Conservation (phyloP, 2,329 filamentous ascomycete species). For the Fusarium pininemorale region DNA sequence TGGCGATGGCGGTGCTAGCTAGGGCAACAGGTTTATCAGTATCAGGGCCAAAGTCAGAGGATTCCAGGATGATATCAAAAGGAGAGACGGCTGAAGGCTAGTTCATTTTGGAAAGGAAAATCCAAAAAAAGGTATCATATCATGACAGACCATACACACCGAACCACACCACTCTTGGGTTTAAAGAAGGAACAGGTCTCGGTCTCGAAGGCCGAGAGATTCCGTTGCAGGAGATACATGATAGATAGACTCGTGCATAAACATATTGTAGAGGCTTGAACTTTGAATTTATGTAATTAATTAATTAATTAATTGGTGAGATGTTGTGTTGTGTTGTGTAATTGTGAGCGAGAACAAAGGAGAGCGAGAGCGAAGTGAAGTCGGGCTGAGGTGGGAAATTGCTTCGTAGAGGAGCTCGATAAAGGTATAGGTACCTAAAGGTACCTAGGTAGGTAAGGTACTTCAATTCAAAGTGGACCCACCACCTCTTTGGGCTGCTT, state of each 20-base stretch:
- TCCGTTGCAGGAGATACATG: neutral
- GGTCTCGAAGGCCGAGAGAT: slow-evolving; percentile 1
- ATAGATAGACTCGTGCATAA: slow-evolving; percentile 25
- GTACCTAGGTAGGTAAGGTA: too few relatives aligned
- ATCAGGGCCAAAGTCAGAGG: neutral
- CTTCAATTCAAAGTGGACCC: neutral
- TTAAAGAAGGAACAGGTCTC: slow-evolving; percentile 12
- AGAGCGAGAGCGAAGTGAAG: neutral
- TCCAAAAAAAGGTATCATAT: slow-evolving; percentile 23
- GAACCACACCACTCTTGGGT: slow-evolving; percentile 22
- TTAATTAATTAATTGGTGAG: neutral
- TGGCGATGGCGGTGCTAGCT: slow-evolving; percentile 2
- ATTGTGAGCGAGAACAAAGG: neutral
- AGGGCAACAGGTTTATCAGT: neutral
- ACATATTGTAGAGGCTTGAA: neutral
- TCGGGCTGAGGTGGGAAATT: neutral
- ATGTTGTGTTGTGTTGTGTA: neutral
- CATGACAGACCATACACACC: neutral
- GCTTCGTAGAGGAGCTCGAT: neutral
- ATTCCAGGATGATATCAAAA: slow-evolving; percentile 4
- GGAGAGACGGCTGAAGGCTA: neutral
- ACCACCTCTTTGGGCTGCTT: slow-evolving; percentile 21
- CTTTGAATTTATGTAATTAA: neutral
- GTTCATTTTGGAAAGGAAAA: slow-evolving; percentile 13
- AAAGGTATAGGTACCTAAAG: too few relatives aligned